These are phyloP conservation scores for Candida arabinofermentans DNA, from an alignment of 805 yeast genomes.

Conservation along the genomic window DNA sequence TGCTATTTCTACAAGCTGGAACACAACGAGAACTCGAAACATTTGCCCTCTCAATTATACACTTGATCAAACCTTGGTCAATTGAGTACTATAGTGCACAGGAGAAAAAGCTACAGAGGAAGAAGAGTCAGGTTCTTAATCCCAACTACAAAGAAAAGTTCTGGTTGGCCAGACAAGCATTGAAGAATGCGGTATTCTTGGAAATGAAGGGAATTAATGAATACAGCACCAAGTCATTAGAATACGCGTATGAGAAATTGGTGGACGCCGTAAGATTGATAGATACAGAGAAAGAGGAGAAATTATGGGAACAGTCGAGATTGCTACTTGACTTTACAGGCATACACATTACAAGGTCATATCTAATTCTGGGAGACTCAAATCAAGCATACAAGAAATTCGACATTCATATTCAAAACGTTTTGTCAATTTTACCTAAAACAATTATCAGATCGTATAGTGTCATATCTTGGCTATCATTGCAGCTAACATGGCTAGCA, in stretches of 20 bases:
- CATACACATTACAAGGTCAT: constrained; percentile 57
- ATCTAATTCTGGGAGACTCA: constrained; percentile 55
- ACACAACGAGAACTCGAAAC: constrained; percentile 36
- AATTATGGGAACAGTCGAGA: constrained; percentile 43
- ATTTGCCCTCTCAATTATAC: constrained; percentile 38
- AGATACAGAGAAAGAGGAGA: constrained; percentile 16
- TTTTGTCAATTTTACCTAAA: constrained; percentile 35
- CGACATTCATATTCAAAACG: constrained; percentile 55
- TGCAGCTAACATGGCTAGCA: constrained; percentile 66
- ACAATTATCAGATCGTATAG: constrained; percentile 27
- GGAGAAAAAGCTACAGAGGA: constrained; percentile 38
- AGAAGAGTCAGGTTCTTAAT: constrained; percentile 33
- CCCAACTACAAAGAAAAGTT: constrained; percentile 19
- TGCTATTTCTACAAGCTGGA: constrained; percentile 40
- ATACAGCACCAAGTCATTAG: constrained; percentile 46
- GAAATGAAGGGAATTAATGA: constrained; percentile 45
- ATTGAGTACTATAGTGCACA: constrained; percentile 40
- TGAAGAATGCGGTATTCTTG: constrained; percentile 47
- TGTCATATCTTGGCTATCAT: constrained; percentile 49
- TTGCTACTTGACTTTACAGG: constrained; percentile 55
- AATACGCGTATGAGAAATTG: constrained; percentile 49
- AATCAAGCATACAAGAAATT: constrained; percentile 61
- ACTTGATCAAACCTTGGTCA: constrained; percentile 37
- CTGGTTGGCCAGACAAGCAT: constrained; percentile 49
- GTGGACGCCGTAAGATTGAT: constrained; percentile 34